Base-by-base conservation (phyloP, 2,329 filamentous ascomycete species). In the Aspergillus fijiensis region DNA sequence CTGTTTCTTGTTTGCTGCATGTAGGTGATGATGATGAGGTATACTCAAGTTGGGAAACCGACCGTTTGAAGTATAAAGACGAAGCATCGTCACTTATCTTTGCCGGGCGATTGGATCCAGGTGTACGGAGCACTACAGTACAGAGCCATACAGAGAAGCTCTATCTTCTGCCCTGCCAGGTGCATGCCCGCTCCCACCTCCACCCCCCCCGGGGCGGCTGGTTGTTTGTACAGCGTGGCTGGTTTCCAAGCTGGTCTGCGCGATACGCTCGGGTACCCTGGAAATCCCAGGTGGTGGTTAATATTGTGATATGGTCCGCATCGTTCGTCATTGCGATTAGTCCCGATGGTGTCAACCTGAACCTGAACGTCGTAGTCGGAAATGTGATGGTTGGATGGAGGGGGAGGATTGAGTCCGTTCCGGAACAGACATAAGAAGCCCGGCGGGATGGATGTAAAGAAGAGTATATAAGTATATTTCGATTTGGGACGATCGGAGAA, bases 221-320 rank as follows among this genome's bases (percentile, higher is more conserved):
- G 27, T 35, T 49, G 53, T 49, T 49, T 55, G 53, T 49, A 55
- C 53, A 55, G 53, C 53, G 53, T 55, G 53, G 53, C 52, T 42
- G 23, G n/a, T 45, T 25, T 25, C 31, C 25, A 45, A 23, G 33
- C 27, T 45, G 51, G 49, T 16, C 14, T 55, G 42, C 25, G 53
- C 53, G 53, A 55, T 55, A 55, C 53, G 53, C 53, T 55, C 53
- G 53, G 53, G 27, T 55, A 55, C 29, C 16, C n/a, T 19, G 47
- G 25, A 55, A 55, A 55, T 52, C 27, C 19, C 4, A 23, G 14
- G 21, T 12, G 29, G 29, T n/a, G 10, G 16, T 2, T 29, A 3
- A 9, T 29, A 51, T 51, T 51, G 31, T 21, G 49, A 35, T 35
- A 35, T 35, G 11, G 16, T 45, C n/a, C n/a, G 16, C 39, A 7